Evolutionary conservation across 768 basidiomycete species (phyloP), one percentile per base, ranked within the genome.

Genomic region (Mycena floridula): DNA sequence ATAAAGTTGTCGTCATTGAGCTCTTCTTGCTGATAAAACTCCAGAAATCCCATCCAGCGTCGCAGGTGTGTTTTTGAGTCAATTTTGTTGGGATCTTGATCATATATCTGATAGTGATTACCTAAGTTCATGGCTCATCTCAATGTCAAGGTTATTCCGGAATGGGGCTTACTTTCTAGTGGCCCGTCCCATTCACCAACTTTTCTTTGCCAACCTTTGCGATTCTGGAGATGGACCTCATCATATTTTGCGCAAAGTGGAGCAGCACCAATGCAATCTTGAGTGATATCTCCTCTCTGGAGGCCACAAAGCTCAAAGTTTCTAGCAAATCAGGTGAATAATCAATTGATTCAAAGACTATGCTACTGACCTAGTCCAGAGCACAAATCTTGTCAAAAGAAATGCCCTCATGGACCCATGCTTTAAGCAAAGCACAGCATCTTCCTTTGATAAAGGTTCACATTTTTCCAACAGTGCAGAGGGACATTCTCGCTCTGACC

Each of bases 1-100:
- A 70, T n/a, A 25, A 50, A 61, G 26, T 70, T 60, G 2, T 62
- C 57, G 0, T 45, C 44, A 3, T 25, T 20, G 0, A 68, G 54
- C 1, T 43, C 55, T 49, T 38, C 45, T 44, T 59, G 47, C 45
- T 53, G 21, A 48, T 40, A 30, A n/a, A 30, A 30, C 28, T 30
- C 28, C 9, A 30, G 28, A n/a, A 30, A 30, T 30, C 28, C n/a
- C 9, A 30, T 30, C 28, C 28, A 30, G 9, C n/a, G 9, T n/a
- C 28, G 28, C 28, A 30, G 28, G 9, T n/a, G 28, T n/a, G 9
- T n/a, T 9, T n/a, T 9, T n/a, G n/a, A n/a, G n/a, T n/a, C n/a
- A 9, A 9, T n/a, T n/a, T 30, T 30, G 9, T 9, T n/a, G n/a
- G n/a, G 9, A 30, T 30, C 28, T 9, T 30, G 9, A 30, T 30